Conservation (phyloP, 768 basidiomycete species). For the Lyophyllum atratum region DNA sequence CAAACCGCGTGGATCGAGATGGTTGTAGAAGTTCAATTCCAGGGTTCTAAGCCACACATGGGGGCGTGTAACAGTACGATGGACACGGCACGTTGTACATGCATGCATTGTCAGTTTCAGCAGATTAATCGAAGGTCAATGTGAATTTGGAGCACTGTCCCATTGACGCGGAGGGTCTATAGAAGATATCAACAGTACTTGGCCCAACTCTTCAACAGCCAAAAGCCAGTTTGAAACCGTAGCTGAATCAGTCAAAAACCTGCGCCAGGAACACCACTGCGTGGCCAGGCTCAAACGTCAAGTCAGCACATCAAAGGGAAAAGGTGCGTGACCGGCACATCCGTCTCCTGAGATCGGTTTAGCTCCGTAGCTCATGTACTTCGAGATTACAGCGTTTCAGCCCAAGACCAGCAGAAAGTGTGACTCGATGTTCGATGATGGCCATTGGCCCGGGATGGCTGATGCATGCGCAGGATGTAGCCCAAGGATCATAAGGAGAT, state of each 20-base stretch:
- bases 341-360: not conserved
- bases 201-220: too few species aligned
- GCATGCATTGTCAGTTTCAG: constrained; percentile 3
- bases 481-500: not conserved
- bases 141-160: not conserved
- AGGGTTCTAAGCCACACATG: not conserved
- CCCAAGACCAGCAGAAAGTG: not conserved
- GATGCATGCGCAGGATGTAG: too few species aligned
- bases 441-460: not conserved
- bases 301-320: not conserved
- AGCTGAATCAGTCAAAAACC: not conserved
- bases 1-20: not conserved
- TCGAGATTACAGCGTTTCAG: not conserved
- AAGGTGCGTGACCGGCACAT: not conserved
- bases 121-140: not conserved
- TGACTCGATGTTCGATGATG: not conserved
- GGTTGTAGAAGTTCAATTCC: not conserved
- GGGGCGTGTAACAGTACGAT: not conserved
- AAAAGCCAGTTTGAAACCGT: too few species aligned
- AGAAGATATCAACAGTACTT: not conserved
- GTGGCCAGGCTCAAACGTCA: not conserved
- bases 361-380: not conserved
- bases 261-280: not conserved
- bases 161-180: not conserved
- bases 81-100: constrained; percentile 5